Conservation (phyloP, 2,329 filamentous ascomycete genomes). For the Fusarium abutilonis region DNA sequence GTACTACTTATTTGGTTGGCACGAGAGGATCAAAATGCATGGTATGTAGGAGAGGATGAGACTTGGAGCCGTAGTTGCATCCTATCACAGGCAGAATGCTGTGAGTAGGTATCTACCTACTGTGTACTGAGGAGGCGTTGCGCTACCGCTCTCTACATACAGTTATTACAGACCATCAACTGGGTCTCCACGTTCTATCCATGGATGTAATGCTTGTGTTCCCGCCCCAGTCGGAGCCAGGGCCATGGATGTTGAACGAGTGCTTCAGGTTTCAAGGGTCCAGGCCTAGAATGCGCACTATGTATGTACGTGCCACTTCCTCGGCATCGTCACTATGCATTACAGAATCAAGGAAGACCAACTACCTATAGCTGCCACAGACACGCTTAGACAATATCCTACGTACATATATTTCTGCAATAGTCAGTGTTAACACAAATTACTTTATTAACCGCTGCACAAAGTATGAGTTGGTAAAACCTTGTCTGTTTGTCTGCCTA, state of each 20-base stretch:
- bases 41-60: conserved; percentile 2
- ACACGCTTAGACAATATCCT: no score
- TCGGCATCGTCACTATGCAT: no score
- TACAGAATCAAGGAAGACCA: no score
- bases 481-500: conserved; percentile 6
- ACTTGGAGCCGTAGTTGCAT: background rate
- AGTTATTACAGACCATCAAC: background rate
- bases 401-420: no score
- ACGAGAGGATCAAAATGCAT: conserved; percentile 21
- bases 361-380: no score
- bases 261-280: conserved; percentile 35
- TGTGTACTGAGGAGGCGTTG: background rate
- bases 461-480: background rate
- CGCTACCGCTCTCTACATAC: conserved; percentile 17
- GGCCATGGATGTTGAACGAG: conserved; percentile 21
- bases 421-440: background rate
- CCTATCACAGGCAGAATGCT: background rate
- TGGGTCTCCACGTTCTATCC: conserved; percentile 12
- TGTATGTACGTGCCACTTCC: conserved; percentile 1
- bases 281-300: conserved; percentile 7
- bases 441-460: background rate
- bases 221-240: conserved; percentile 15
- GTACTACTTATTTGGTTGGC: conserved; percentile 7
- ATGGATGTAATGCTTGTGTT: conserved; percentile 10
- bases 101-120: conserved; percentile 2